Evolutionary conservation across 164 flowering plant species (phyloP).

Genomic region (Stephania cephalantha): DNA sequence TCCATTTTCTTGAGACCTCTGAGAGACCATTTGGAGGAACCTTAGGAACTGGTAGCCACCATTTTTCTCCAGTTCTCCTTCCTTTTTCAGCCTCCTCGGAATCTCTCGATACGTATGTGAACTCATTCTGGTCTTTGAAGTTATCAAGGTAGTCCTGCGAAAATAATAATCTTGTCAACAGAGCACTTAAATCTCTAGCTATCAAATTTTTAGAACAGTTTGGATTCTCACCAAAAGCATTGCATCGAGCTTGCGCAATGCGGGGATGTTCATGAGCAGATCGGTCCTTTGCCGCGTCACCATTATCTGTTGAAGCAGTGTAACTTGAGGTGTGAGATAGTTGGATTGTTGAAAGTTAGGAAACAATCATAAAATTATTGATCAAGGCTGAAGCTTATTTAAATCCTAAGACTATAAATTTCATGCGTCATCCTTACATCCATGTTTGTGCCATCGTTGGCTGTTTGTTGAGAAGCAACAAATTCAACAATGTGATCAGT

Average conservation of each 20-base stretch:
- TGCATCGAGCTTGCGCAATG: slow-evolving; percentile 79
- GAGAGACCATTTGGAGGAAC: slow-evolving; percentile 72
- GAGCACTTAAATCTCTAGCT: neutral
- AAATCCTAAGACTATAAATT: neutral
- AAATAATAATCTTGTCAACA: neutral
- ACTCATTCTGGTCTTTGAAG: slow-evolving; percentile 59
- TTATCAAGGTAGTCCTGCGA: slow-evolving; percentile 55
- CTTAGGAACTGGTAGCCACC: slow-evolving; percentile 80
- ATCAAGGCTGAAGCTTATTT: neutral
- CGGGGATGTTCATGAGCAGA: slow-evolving; percentile 82
- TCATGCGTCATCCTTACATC: slow-evolving; percentile 39
- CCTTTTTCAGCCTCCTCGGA: slow-evolving; percentile 39
- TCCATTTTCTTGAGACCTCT: slow-evolving; percentile 54
- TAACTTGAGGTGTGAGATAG: neutral
- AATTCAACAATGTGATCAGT: slow-evolving; percentile 90
- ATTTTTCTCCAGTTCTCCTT: slow-evolving; percentile 55
- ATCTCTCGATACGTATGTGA: slow-evolving; percentile 57
- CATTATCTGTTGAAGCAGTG: slow-evolving; percentile 59
- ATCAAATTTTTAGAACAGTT: neutral
- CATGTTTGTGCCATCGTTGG: slow-evolving; percentile 58
- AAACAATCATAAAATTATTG: neutral
- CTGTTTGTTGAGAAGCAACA: slow-evolving; percentile 72
- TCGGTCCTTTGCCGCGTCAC: slow-evolving; percentile 71
- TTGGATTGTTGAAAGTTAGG: neutral
- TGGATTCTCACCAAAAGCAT: slow-evolving; percentile 74